phyloP scores from a whole-genome alignment of 2,329 filamentous ascomycete genomes.

The Beauveria rudraprayagi region DNA sequence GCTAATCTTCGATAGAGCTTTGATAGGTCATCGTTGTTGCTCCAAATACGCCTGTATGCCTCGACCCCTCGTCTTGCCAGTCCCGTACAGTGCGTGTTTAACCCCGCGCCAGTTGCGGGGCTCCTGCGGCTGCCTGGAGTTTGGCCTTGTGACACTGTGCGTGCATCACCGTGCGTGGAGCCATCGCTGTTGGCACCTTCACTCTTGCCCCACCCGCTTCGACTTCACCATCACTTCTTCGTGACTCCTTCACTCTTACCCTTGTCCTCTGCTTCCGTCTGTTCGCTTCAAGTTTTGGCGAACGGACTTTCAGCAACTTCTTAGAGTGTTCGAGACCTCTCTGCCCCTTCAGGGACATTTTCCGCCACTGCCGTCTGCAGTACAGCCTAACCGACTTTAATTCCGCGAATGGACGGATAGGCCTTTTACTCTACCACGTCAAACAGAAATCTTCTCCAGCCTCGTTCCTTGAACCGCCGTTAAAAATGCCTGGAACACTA shows the following conservation, averaged over 20 bases:
- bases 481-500: not conserved
- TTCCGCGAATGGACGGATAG: not conserved
- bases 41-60: not conserved
- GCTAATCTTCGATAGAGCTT: not conserved
- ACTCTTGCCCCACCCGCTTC: slow-evolving; percentile 25
- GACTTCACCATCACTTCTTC: slow-evolving; percentile 11
- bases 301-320: too few species aligned
- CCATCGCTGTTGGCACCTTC: slow-evolving; percentile 13
- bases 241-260: slow-evolving; percentile 8
- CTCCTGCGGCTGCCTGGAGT: slow-evolving; percentile 1
- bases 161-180: slow-evolving; percentile 3
- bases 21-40: not conserved
- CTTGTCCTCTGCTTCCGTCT: slow-evolving; percentile 8
- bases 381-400: not conserved
- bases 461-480: not conserved
- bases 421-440: not conserved
- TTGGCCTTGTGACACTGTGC: slow-evolving; percentile 9
- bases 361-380: not conserved
- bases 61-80: not conserved
- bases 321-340: not conserved
- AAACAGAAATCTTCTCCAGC: not conserved
- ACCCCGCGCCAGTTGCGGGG: not conserved
- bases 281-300: slow-evolving; percentile 3
- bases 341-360: not conserved
- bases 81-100: not conserved